Evolutionary conservation across 2,329 filamentous ascomycete genomes (phyloP).

Genomic region (Pseudocercospora cruenta): DNA sequence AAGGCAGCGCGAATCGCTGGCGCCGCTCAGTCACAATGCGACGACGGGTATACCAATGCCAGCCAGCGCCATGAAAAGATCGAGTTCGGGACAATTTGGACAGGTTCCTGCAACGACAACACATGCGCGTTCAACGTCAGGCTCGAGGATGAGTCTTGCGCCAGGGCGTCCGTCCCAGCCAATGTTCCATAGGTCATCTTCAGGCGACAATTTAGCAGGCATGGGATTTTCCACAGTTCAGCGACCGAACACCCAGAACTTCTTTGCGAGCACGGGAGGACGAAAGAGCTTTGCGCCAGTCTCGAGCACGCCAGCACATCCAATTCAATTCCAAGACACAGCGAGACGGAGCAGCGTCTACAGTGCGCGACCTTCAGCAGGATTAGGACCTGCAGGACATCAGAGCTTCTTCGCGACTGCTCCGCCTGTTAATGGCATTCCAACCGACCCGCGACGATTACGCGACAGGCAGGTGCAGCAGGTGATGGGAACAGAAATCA

Average conservation of each 20-base stretch:
- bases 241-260: slow-evolving; percentile 75
- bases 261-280: slow-evolving; percentile 61
- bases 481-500: slow-evolving; percentile 81
- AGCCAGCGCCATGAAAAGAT: slow-evolving; percentile 90
- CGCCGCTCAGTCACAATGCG: slow-evolving; percentile 74
- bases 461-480: slow-evolving; percentile 79
- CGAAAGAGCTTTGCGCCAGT: slow-evolving; percentile 73
- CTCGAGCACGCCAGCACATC: slow-evolving; percentile 53
- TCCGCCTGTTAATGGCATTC: slow-evolving; percentile 78
- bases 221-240: slow-evolving; percentile 77
- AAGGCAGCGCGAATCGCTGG: slow-evolving; percentile 88
- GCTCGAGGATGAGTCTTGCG: slow-evolving; percentile 82
- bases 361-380: slow-evolving; percentile 63
- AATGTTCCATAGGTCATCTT: slow-evolving; percentile 82
- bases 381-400: slow-evolving; percentile 62
- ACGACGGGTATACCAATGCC: slow-evolving; percentile 81
- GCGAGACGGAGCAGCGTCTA: slow-evolving; percentile 75
- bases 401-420: slow-evolving; percentile 95
- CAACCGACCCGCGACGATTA: slow-evolving; percentile 82
- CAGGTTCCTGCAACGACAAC: slow-evolving; percentile 67
- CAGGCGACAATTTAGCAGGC: slow-evolving; percentile 76
- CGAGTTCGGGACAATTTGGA: slow-evolving; percentile 72
- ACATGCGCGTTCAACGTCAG: slow-evolving; percentile 81
- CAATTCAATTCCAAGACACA: slow-evolving; percentile 54
- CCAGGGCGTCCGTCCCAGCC: slow-evolving; percentile 82